Conservation (phyloP, 345 rosid species). For the Acer yangbiense region DNA sequence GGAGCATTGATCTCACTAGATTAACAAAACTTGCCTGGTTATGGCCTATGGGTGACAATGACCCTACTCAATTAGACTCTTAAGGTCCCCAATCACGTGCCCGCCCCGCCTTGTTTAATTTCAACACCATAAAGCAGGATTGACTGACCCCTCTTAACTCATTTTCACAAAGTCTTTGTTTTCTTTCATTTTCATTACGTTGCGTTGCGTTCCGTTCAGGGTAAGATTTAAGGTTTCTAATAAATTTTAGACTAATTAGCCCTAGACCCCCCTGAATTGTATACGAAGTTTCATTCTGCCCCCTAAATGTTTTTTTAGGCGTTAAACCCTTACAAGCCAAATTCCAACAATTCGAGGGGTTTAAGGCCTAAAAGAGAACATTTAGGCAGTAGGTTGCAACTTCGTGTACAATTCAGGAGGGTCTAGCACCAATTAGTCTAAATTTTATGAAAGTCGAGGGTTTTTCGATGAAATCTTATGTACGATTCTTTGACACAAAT, state of each 20-base stretch:
- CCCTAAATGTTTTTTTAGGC: no score
- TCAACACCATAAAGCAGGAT: background rate
- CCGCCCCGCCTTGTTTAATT: background rate
- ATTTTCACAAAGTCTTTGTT: no score
- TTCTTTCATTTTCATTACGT: background rate
- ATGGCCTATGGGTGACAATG: conserved; percentile 25
- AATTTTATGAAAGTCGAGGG: background rate
- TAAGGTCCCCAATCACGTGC: conserved; percentile 38
- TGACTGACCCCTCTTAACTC: background rate
- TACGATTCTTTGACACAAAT: background rate
- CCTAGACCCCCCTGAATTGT: no score
- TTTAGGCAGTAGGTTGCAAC: no score
- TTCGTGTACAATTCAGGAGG: no score
- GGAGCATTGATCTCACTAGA: conserved; percentile 6
- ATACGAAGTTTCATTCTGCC: no score
- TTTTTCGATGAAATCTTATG: background rate
- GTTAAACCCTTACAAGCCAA: no score
- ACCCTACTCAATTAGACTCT: conserved; percentile 23
- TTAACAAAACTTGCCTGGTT: conserved; percentile 32
- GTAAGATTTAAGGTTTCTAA: background rate
- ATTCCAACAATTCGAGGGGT: no score
- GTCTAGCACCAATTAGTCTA: background rate
- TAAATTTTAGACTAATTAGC: no score
- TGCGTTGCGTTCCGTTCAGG: no score
- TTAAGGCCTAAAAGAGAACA: no score